Conservation (phyloP, 345 rosid genomes). For the Sonneratia alba region DNA sequence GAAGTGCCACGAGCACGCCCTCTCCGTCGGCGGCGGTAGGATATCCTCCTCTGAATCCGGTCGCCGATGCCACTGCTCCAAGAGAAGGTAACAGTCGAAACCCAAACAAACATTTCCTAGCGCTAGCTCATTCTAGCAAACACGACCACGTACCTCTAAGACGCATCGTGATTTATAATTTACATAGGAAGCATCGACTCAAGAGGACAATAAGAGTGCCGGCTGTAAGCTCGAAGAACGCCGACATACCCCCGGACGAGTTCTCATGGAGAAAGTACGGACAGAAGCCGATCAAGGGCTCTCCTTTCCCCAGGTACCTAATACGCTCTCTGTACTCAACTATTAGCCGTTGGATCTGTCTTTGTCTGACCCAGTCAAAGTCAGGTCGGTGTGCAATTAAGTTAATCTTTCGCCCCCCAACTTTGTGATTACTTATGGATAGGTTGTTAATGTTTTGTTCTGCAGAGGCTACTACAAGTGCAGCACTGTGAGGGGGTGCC, state of each 20-base stretch:
- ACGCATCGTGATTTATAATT: not conserved
- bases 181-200: constrained; percentile 24
- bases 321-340: not conserved
- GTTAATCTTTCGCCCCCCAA: not conserved
- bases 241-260: constrained; percentile 40
- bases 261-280: constrained; percentile 45
- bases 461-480: constrained; percentile 45
- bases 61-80: constrained; percentile 43
- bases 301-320: constrained; percentile 29
- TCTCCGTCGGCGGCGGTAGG: constrained; percentile 11
- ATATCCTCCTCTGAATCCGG: constrained; percentile 2
- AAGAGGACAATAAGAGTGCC: constrained; percentile 31
- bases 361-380: too few species aligned
- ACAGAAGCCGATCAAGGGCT: constrained; percentile 45
- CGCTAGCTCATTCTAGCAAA: not conserved
- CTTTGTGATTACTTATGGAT: not conserved
- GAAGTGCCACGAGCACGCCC: constrained; percentile 26
- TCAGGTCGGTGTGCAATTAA: too few species aligned
- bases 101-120: not conserved
- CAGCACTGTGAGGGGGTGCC: constrained; percentile 36
- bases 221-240: constrained; percentile 26
- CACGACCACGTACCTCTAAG: not conserved
- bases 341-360: not conserved
- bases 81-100: constrained; percentile 22
- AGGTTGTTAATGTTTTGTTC: not conserved